Evolutionary conservation across 441 rosid species (phyloP).

Genomic region (Croton laevigatus): DNA sequence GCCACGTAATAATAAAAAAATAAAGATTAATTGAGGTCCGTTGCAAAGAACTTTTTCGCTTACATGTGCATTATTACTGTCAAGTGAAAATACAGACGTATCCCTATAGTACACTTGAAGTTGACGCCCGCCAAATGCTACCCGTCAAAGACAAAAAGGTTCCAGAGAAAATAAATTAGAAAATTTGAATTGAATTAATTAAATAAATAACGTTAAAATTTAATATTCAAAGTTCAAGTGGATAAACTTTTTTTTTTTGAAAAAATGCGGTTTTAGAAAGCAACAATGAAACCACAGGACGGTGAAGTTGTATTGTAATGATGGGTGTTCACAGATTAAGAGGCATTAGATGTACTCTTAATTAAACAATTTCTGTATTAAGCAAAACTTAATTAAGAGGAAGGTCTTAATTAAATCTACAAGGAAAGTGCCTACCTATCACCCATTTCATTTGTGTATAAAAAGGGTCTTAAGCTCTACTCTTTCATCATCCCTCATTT

Average conservation of each 20-base stretch:
- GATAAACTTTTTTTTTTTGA: no score
- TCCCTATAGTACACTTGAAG: no score
- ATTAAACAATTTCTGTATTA: background rate
- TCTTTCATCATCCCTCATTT: constrained; percentile 22
- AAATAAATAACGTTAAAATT: background rate
- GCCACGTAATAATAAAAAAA: constrained; percentile 17
- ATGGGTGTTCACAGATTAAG: constrained; percentile 10
- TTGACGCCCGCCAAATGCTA: no score
- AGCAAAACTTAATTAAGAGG: constrained; percentile 5
- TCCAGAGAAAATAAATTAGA: no score
- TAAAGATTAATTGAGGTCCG: background rate
- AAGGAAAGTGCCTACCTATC: no score
- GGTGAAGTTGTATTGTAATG: constrained; percentile 15
- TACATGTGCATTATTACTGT: no score
- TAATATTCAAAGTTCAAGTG: no score
- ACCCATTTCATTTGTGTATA: constrained; percentile 20
- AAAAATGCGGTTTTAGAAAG: constrained; percentile 38
- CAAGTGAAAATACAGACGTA: no score
- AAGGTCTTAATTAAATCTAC: no score
- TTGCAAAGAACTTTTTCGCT: background rate
- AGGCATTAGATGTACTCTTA: background rate
- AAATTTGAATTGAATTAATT: no score
- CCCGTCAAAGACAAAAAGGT: no score
- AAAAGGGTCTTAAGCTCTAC: background rate
- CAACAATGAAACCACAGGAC: constrained; percentile 34